Base-by-base conservation (phyloP, 345 rosid species). In the Arabidopsis arenosa region DNA sequence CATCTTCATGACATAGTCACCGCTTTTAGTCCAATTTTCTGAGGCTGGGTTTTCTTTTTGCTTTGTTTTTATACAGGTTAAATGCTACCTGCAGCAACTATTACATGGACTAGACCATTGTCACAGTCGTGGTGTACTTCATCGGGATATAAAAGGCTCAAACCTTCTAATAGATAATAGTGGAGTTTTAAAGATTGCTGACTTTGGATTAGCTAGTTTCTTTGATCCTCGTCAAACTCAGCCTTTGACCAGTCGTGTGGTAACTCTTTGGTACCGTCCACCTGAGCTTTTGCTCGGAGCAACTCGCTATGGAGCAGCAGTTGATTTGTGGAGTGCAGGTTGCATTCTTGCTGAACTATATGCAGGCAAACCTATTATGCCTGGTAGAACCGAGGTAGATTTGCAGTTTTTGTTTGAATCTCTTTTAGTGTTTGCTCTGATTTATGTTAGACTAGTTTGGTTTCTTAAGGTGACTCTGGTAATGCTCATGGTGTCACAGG, bases 301-400 rank as follows among this genome's bases (percentile, higher is more conserved):
- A 68, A 95, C 93, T 32, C 86, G 80, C 72, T 95, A 95, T 66
- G 88, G 93, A 44, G 86, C 87, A 62, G 90, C 97, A 57, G 97
- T 95, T 66, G 99, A 95, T 82, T 84, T 92, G 66, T 95, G 99
- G 99, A 95, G 99, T 73, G 69, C 93, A 4, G 99, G 99, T 66
- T 95, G 99, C 80, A 92, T 95, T 82, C 92, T 92, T 75, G 97
- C 99, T 40, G 99, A 95, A 63, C 63, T 95, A 37, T 92, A 92
- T 77, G 93, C 97, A 7, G 99, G 97, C 83, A 95, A 95, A 84
- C 99, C 97, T 68, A 92, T 95, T n/a, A 92, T 95, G 99, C 99
- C 97, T 39, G 99, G 99, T 84, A 88, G 97, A 88, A 95, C 99
- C 13, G 99, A 95, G 99, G 99, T 93, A 83, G 6, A 13, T 49